Evolutionary conservation across 2,329 filamentous ascomycete genomes (phyloP).

Genomic region (Lecanicillium sp.): DNA sequence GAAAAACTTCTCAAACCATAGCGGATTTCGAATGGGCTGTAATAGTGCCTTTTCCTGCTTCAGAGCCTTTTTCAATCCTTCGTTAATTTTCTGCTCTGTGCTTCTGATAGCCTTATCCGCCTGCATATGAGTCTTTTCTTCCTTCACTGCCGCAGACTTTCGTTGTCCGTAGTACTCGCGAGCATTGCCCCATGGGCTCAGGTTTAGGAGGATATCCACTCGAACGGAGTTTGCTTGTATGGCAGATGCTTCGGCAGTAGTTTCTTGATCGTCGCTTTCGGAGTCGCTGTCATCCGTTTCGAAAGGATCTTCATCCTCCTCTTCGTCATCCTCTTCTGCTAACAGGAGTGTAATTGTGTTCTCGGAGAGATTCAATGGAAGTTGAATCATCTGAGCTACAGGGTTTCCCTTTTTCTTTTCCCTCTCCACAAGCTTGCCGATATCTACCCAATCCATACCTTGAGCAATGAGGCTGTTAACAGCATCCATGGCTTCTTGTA

Average conservation of each 20-base stretch:
- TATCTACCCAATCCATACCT: slow-evolving; percentile 96
- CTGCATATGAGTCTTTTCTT: slow-evolving; percentile 76
- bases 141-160: slow-evolving; percentile 74
- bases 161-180: slow-evolving; percentile 88
- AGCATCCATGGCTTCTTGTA: slow-evolving; percentile 87
- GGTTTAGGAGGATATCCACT: slow-evolving; percentile 75
- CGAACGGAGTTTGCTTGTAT: slow-evolving; percentile 46
- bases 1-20: slow-evolving; percentile 96
- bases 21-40: slow-evolving; percentile 69
- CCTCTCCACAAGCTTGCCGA: slow-evolving; percentile 77
- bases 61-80: slow-evolving; percentile 76
- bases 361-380: slow-evolving; percentile 84
- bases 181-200: slow-evolving; percentile 84
- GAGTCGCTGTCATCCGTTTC: slow-evolving; percentile 59
- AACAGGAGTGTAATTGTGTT: slow-evolving; percentile 78
- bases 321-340: slow-evolving; percentile 58
- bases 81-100: slow-evolving; percentile 78
- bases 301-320: slow-evolving; percentile 48
- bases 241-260: slow-evolving; percentile 20
- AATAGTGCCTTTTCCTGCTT: slow-evolving; percentile 89
- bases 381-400: slow-evolving; percentile 77
- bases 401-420: slow-evolving; percentile 76
- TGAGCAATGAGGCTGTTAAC: slow-evolving; percentile 87
- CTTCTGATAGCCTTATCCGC: slow-evolving; percentile 79
- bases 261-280: slow-evolving; percentile 22